These are phyloP conservation scores for Cucumis sativus DNA, from an alignment of 306 rosid species.

Conservation along the genomic window Cucumber_9930_V3 NC_026659.2:21842501-21843000, in stretches of 20 bases:
- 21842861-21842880: background rate
- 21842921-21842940: background rate
- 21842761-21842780: background rate
- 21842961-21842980: too few relatives aligned
- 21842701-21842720: constrained; percentile 49
- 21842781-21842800: background rate
- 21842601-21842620: constrained; percentile 65
- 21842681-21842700: constrained; percentile 67
- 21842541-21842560: background rate
- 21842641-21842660: constrained; percentile 82
- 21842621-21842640: constrained; percentile 66
- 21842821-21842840: background rate
- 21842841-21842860: background rate
- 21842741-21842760: background rate
- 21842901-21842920: background rate
- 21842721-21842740: constrained; percentile 49
- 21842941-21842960: too few relatives aligned
- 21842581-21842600: constrained; percentile 5
- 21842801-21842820: background rate
- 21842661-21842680: constrained; percentile 68
- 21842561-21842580: background rate
- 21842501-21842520: constrained; percentile 63
- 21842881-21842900: background rate
- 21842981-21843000: too few relatives aligned
- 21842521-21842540: background rate